Percentiles rank a stretch among this genome's conserved stretches.
These are phyloP conservation scores for Cyberlindnera mrakii DNA, from an alignment of 805 yeast genomes.

Conservation along the genomic window DNA sequence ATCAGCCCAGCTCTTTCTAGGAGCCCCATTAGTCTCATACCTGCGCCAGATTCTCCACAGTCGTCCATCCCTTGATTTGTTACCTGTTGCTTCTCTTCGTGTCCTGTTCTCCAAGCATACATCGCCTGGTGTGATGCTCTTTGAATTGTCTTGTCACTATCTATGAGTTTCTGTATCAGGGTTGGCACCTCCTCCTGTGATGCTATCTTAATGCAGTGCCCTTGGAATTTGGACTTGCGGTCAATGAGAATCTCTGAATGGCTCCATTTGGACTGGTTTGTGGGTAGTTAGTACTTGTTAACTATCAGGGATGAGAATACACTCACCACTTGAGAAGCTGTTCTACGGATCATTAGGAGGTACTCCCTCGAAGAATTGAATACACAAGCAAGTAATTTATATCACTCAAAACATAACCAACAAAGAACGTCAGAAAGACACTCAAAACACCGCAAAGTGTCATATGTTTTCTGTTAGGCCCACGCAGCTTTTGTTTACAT, in stretches of 20 bases:
- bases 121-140: conserved; percentile 71
- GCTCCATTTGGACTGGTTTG: conserved; percentile 27
- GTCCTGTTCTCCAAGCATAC: conserved; percentile 56
- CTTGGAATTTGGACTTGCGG: conserved; percentile 64
- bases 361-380: no score
- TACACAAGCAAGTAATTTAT: no score
- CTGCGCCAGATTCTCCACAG: conserved; percentile 75
- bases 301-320: no score
- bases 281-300: neutral
- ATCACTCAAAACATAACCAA: no score
- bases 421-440: no score
- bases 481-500: no score
- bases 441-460: no score
- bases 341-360: no score
- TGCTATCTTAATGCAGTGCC: conserved; percentile 40
- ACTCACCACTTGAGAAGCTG: no score
- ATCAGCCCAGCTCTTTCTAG: conserved; percentile 41
- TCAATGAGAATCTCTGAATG: conserved; percentile 36
- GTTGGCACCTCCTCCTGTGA: conserved; percentile 36
- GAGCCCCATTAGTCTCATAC: conserved; percentile 48
- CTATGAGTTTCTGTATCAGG: conserved; percentile 36
- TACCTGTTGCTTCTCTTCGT: conserved; percentile 3
- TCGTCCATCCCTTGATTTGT: conserved; percentile 57
- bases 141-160: conserved; percentile 39
- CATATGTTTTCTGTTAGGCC: no score